Conservation (phyloP, 2,329 filamentous ascomycete species). For the Nemania sp. region DNA sequence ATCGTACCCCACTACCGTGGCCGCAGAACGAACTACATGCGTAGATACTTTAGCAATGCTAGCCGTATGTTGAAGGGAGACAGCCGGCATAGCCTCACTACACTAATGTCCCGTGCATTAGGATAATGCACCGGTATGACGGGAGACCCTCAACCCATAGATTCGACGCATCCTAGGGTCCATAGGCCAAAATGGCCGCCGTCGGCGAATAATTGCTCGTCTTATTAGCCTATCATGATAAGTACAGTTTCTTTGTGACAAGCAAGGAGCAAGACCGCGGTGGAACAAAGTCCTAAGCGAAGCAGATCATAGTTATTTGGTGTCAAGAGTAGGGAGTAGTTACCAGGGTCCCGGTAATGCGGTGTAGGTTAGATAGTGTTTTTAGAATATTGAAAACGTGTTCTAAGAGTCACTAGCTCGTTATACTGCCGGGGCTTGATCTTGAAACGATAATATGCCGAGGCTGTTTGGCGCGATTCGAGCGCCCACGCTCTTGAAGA, state of each 20-base stretch:
- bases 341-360: conserved; percentile 9
- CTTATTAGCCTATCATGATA: conserved; percentile 7
- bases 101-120: conserved; percentile 27
- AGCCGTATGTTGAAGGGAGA: conserved; percentile 6
- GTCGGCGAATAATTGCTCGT: background rate
- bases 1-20: background rate
- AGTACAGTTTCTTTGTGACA: background rate
- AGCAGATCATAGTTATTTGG: conserved; percentile 4
- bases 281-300: conserved; percentile 22
- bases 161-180: background rate
- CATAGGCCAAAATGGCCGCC: conserved; percentile 3
- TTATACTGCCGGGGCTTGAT: conserved; percentile 18
- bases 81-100: conserved; percentile 12
- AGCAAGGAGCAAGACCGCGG: conserved; percentile 2
- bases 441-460: conserved; percentile 34
- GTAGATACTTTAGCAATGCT: conserved; percentile 12
- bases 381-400: conserved; percentile 12
- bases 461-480: conserved; percentile 20
- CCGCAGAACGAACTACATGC: conserved; percentile 20
- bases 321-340: conserved; percentile 6
- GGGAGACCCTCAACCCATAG: conserved; percentile 15
- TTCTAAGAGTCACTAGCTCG: background rate
- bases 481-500: background rate
- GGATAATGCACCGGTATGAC: conserved; percentile 21
- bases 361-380: conserved; percentile 7